These are phyloP conservation scores for Stemphylium lycopersici DNA, from an alignment of 2,329 filamentous ascomycete species.

Conservation along the genomic window DNA sequence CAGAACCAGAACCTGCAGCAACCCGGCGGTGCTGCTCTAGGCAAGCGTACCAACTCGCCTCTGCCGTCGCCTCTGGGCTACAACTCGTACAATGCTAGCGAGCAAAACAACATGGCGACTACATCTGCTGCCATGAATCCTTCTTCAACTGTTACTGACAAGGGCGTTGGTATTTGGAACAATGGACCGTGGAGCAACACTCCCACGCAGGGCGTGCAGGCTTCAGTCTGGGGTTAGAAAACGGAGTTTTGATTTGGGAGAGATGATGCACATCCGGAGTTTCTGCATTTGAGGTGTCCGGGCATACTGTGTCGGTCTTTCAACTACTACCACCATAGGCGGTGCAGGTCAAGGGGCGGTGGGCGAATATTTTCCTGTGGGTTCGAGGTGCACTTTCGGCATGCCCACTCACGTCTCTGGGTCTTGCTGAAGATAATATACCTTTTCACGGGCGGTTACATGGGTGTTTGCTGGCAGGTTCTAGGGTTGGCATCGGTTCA, in stretches of 20 bases:
- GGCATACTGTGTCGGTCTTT: constrained; percentile 49
- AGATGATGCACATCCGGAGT: constrained; percentile 50
- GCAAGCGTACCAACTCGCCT: constrained; percentile 86
- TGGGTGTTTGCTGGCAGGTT: constrained; percentile 39
- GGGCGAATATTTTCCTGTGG: constrained; percentile 44
- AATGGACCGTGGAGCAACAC: constrained; percentile 85
- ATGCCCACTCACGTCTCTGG: constrained; percentile 41
- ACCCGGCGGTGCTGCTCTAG: constrained; percentile 65
- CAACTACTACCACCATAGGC: constrained; percentile 33
- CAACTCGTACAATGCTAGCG: constrained; percentile 65
- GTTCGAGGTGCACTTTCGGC: constrained; percentile 34
- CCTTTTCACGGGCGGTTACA: constrained; percentile 36
- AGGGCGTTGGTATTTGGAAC: constrained; percentile 67
- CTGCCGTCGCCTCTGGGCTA: constrained; percentile 82
- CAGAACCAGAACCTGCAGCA: constrained; percentile 62
- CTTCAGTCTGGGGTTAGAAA: constrained; percentile 87
- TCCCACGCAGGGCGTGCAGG: constrained; percentile 74
- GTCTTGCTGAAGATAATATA: constrained; percentile 38
- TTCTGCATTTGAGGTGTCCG: constrained; percentile 53
- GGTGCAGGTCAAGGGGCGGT: constrained; percentile 32
- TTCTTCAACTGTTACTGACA: constrained; percentile 52
- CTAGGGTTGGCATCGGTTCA: constrained; percentile 31
- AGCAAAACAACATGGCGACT: constrained; percentile 54
- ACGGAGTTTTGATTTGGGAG: constrained; percentile 43
- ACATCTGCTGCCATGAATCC: constrained; percentile 66